phyloP scores from a whole-genome alignment of 2,329 filamentous ascomycete genomes.

The Curvularia lunata region DNA sequence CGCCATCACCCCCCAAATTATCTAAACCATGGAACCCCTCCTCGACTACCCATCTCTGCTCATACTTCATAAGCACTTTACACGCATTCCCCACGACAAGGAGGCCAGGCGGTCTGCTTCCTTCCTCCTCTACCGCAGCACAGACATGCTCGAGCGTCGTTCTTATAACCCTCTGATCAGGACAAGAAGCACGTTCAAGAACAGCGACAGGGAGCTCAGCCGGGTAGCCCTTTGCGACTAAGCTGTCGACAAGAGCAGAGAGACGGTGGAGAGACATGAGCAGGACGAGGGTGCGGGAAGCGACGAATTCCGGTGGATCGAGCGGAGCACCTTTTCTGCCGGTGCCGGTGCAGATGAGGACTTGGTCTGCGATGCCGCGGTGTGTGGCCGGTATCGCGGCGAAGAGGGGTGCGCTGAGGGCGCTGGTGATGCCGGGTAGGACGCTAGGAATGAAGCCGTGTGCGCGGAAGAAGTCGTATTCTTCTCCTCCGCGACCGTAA shows the following conservation, averaged over 20 bases:
- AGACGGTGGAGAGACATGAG: conserved; percentile 94
- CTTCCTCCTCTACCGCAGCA: conserved; percentile 84
- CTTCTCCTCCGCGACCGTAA: conserved; percentile 93
- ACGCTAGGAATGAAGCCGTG: conserved; percentile 75
- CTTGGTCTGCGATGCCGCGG: conserved; percentile 86
- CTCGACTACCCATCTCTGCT: conserved; percentile 80
- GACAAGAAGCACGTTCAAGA: conserved; percentile 89
- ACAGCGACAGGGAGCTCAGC: conserved; percentile 84
- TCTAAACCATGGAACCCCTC: conserved; percentile 83
- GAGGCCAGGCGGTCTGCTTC: conserved; percentile 85
- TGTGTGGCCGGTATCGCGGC: conserved; percentile 88
- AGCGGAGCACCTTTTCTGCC: conserved; percentile 87
- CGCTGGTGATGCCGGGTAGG: conserved; percentile 88
- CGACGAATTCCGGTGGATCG: conserved; percentile 78
- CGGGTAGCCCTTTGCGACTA: conserved; percentile 69
- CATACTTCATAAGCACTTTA: conserved; percentile 70
- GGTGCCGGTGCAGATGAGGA: conserved; percentile 95
- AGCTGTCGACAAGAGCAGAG: conserved; percentile 71
- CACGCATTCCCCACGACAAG: conserved; percentile 86
- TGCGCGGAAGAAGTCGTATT: conserved; percentile 80
- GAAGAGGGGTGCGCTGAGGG: conserved; percentile 85
- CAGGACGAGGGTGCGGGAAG: conserved; percentile 84
- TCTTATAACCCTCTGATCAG: conserved; percentile 90
- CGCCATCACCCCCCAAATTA: conserved; percentile 30
- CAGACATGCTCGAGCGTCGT: conserved; percentile 82